Evolutionary conservation across 2,329 filamentous ascomycete genomes (phyloP), one percentile per base, ranked within the genome.

Genomic region (Fusarium sp.): DNA sequence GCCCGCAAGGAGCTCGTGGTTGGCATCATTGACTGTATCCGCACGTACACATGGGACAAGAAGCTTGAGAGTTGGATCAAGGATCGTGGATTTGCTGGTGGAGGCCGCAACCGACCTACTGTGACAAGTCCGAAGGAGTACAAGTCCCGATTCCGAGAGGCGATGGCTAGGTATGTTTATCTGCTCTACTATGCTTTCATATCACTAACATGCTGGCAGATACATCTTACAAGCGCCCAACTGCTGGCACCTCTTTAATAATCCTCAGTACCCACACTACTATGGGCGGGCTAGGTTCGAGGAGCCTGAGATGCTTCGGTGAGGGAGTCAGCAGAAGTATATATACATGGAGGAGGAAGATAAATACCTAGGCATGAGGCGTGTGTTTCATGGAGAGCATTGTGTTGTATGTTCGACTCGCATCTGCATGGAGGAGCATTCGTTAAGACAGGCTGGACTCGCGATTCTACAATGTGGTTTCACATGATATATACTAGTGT

Each of bases 61-160:
- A 98, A 98, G 81, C 90, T 99, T n/a, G 97, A 99, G 85, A 97
- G 93, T 64, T 99, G 97, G 97, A 98, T 99, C 88, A 99, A 99
- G 84, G 95, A 98, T 80, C 93, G 96, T 42, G 97, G 94, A 1
- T 95, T 95, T 78, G 93, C 90, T 1, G 91, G 92, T 7, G 91
- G 92, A 67, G 92, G 92, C 33, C 91, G 93, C 66, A 94, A 97
- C 79, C 90, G 95, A 71, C 97, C 97, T 10, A 99, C 97, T 0
- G 97, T 99, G 60, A 99, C 97, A 13, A 97, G 94, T 83, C 97
- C 97, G 3, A 97, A 97, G 84, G 97, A 99, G 84, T 99, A 99
- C 82, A 97, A 98, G 83, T 95, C 94, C 77, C 91, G 97, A 7
- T 99, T 99, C 86, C 87, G 97, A 74, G 96, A 98, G 84, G 95